Conservation (phyloP, 345 rosid genomes). For the Streptanthus diversifolius region DNA sequence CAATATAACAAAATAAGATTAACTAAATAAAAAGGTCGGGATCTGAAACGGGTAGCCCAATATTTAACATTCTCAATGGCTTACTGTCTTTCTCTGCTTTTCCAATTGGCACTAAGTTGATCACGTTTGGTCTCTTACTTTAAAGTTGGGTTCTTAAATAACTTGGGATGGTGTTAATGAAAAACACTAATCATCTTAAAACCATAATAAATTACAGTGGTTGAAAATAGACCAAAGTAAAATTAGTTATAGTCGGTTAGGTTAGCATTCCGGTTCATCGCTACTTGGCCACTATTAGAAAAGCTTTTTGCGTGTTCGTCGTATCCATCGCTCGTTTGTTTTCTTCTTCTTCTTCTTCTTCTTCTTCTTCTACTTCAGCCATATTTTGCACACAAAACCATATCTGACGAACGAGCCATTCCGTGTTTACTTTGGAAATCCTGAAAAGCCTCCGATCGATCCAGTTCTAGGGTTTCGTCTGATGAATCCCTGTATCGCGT, state of each 20-base stretch:
- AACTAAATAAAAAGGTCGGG: too few species aligned
- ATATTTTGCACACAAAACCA: background rate
- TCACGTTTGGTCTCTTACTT: background rate
- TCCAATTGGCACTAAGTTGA: too few species aligned
- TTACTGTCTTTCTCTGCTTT: background rate
- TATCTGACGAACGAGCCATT: constrained; percentile 21
- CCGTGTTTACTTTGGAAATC: background rate
- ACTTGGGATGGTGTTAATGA: background rate
- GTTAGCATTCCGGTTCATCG: constrained; percentile 3
- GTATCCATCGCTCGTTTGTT: constrained; percentile 18
- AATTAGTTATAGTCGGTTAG: background rate
- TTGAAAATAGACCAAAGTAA: background rate
- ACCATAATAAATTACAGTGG: background rate
- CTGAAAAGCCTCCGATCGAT: constrained; percentile 10
- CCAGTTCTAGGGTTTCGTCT: background rate
- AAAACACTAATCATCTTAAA: background rate
- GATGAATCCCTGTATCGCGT: background rate
- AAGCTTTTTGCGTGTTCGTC: background rate
- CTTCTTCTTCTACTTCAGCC: background rate
- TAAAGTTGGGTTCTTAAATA: background rate
- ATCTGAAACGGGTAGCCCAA: constrained; percentile 7
- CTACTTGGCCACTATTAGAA: background rate
- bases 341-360: background rate
- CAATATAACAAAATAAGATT: too few species aligned
- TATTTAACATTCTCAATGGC: background rate